Percentiles rank a stretch among this genome's conserved stretches.
These are phyloP conservation scores for Phytophthora foliorum DNA, from an alignment of 352 stramenopile species.

Conservation along the genomic window DNA sequence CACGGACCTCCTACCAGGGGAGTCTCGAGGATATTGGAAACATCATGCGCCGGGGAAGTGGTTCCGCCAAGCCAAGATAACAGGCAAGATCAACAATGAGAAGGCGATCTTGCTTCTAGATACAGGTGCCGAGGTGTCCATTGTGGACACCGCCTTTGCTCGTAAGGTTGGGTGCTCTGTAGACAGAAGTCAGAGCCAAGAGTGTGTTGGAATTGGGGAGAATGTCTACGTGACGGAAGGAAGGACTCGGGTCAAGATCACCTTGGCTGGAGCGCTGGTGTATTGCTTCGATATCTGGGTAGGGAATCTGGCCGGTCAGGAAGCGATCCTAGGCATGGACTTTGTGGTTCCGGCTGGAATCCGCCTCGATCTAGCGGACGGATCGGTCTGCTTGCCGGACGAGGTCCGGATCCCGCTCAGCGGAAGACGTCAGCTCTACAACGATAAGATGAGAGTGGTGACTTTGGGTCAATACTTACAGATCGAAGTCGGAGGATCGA, in stretches of 20 bases:
- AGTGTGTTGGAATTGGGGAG: slow-evolving; percentile 23
- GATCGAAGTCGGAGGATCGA: too few species aligned
- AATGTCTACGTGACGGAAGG: slow-evolving; percentile 4
- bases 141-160: too few species aligned
- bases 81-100: slow-evolving; percentile 26
- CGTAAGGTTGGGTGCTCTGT: too few species aligned
- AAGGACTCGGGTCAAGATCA: slow-evolving; percentile 25
- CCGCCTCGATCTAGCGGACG: slow-evolving; percentile 6
- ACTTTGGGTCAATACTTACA: too few species aligned
- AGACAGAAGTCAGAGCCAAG: slow-evolving; percentile 8
- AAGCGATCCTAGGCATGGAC: too few species aligned
- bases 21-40: slow-evolving; percentile 1
- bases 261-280: slow-evolving; percentile 10
- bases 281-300: slow-evolving; percentile 16
- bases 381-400: not conserved
- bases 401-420: slow-evolving; percentile 16
- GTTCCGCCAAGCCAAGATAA: slow-evolving; percentile 27
- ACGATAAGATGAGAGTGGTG: too few species aligned
- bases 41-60: slow-evolving; percentile 20
- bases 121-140: too few species aligned
- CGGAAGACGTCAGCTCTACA: slow-evolving; percentile 5
- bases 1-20: not conserved
- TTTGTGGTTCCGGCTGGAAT: slow-evolving; percentile 24
- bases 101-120: slow-evolving; percentile 28
- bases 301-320: too few species aligned